phyloP scores from a whole-genome alignment of 345 rosid species.

The Eutrema heterophyllum region DNA sequence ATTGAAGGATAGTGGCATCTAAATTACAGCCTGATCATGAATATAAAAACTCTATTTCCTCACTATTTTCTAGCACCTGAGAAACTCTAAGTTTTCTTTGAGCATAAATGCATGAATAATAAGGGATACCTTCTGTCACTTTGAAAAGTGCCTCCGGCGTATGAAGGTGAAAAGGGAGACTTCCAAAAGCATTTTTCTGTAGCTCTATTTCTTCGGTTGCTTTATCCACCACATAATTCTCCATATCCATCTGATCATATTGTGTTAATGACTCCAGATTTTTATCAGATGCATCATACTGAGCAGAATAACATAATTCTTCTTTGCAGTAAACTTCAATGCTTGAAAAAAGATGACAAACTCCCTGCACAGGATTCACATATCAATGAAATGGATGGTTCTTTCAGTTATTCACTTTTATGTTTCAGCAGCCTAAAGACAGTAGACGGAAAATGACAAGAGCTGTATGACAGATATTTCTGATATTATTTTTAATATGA shows the following conservation, averaged over 20 bases:
- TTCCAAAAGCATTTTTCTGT: conserved; percentile 52
- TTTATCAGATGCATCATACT: conserved; percentile 47
- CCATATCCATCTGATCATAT: conserved; percentile 86
- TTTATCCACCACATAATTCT: conserved; percentile 64
- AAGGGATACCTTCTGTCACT: conserved; percentile 68
- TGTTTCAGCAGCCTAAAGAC: conserved; percentile 1
- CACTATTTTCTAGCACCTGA: neutral
- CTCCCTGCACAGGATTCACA: conserved; percentile 53
- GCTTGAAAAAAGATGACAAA: conserved; percentile 79
- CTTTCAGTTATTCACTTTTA: neutral
- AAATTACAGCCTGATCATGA: neutral
- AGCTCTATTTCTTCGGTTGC: conserved; percentile 70
- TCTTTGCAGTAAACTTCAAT: conserved; percentile 69
- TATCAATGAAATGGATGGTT: neutral
- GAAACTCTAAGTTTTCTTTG: neutral
- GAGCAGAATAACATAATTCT: conserved; percentile 53
- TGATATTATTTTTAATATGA: neutral
- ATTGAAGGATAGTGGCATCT: neutral
- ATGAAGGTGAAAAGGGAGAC: conserved; percentile 84
- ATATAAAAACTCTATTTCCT: neutral
- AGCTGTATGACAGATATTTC: neutral
- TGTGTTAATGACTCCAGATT: conserved; percentile 51
- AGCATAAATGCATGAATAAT: neutral
- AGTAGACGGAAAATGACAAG: neutral
- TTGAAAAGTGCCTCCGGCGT: conserved; percentile 51